phyloP scores from a whole-genome alignment of 2,329 filamentous ascomycete species.

The Calycina marina region DNA sequence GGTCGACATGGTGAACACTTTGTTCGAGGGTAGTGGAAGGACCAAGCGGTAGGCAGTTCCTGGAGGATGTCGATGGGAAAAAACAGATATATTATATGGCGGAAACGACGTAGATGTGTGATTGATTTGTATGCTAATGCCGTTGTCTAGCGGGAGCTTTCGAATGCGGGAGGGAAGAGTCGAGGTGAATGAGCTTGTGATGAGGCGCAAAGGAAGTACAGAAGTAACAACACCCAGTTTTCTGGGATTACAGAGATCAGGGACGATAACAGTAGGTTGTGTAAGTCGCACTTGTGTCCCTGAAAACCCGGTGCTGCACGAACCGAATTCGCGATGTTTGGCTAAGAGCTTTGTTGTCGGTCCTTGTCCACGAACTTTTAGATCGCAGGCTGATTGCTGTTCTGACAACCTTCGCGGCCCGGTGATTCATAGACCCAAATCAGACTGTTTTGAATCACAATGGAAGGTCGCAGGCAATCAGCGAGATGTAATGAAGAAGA shows the following conservation, averaged over 20 bases:
- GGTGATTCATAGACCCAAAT: background rate
- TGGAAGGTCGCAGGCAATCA: background rate
- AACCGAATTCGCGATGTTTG: background rate
- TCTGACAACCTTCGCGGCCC: no score
- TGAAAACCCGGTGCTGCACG: background rate
- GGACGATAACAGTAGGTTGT: background rate
- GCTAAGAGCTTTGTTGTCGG: background rate
- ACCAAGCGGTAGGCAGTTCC: no score
- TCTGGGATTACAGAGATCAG: background rate
- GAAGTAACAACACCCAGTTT: background rate
- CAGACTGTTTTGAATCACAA: background rate
- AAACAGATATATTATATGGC: background rate
- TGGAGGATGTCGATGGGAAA: constrained; percentile 1
- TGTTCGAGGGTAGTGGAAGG: constrained; percentile 3
- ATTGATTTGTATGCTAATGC: no score
- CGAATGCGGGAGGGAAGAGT: no score
- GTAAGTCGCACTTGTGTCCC: background rate
- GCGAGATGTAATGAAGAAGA: no score
- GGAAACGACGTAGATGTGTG: background rate
- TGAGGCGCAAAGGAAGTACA: no score
- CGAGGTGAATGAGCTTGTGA: no score
- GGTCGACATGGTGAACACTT: constrained; percentile 17
- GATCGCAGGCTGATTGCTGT: no score
- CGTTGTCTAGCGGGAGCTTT: no score
- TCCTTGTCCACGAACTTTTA: background rate